A percentile compares a stretch with the other conserved stretches of the same genome.
phyloP scores from a whole-genome alignment of 306 rosid genomes.

The Sicyos edulis region DNA sequence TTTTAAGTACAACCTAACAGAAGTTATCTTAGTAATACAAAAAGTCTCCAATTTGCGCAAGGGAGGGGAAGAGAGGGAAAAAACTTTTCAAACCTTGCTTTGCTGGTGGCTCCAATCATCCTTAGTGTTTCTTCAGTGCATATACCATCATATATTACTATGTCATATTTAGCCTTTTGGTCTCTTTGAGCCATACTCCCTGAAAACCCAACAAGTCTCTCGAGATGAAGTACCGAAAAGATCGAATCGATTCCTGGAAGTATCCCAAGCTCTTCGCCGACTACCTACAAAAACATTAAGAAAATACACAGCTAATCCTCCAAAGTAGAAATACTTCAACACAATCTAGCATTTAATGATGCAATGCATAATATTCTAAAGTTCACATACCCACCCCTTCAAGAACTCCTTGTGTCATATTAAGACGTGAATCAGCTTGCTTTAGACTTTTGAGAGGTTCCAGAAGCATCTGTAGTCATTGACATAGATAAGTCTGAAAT shows the following conservation, averaged over 20 bases:
- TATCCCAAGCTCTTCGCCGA: constrained; percentile 95
- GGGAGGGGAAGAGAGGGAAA: background rate
- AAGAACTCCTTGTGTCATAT: constrained; percentile 78
- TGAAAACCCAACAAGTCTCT: constrained; percentile 55
- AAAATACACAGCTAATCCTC: background rate
- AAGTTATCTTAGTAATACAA: constrained; percentile 16
- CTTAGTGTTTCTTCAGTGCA: constrained; percentile 78
- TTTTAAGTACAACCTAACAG: constrained; percentile 64
- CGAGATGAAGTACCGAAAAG: constrained; percentile 52
- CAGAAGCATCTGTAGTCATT: constrained; percentile 62
- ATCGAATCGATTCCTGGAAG: constrained; percentile 90
- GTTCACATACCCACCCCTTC: constrained; percentile 85
- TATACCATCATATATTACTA: constrained; percentile 74
- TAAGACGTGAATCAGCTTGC: constrained; percentile 77
- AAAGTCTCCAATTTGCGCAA: background rate
- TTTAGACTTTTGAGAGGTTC: constrained; percentile 73
- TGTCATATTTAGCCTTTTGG: constrained; percentile 47
- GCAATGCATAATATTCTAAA: constrained; percentile 7
- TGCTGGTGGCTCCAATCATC: constrained; percentile 62
- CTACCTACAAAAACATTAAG: constrained; percentile 41
- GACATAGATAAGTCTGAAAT: constrained; percentile 24
- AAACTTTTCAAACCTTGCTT: constrained; percentile 61
- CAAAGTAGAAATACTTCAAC: background rate
- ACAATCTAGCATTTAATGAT: background rate
- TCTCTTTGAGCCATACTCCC: constrained; percentile 35